Conservation (phyloP, 768 basidiomycete species). For the Phlebiopsis gigantea region DNA sequence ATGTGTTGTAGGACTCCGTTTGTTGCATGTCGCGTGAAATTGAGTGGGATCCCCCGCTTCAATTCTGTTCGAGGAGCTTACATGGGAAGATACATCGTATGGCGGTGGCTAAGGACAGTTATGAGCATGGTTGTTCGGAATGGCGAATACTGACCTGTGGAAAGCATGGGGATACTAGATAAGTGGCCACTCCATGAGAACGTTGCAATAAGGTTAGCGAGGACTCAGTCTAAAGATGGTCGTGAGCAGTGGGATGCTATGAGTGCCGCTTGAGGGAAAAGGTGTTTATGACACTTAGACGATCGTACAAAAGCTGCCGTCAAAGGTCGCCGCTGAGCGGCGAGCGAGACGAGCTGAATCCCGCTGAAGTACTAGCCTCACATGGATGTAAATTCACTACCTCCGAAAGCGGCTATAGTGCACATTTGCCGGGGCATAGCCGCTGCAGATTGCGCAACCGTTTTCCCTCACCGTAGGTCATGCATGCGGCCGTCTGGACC, state of each 20-base stretch:
- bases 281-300: background rate
- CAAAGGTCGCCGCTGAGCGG: background rate
- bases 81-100: background rate
- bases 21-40: background rate
- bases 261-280: background rate
- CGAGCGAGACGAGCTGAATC: background rate
- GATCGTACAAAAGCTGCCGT: background rate
- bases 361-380: background rate
- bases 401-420: background rate
- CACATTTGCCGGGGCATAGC: background rate
- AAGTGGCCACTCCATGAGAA: background rate
- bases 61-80: background rate
- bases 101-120: background rate
- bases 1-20: background rate
- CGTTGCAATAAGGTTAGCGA: background rate
- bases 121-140: background rate
- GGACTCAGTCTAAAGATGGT: background rate
- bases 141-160: background rate
- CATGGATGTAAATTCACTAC: conserved; percentile 3
- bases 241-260: background rate
- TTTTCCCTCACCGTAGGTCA: background rate
- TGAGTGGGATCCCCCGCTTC: background rate
- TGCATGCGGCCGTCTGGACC: background rate
- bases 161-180: background rate
- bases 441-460: background rate